Evolutionary conservation across 2,329 filamentous ascomycete species (phyloP), one percentile per base, ranked within the genome.

Genomic region (Penicillium fuscoglaucum): DNA sequence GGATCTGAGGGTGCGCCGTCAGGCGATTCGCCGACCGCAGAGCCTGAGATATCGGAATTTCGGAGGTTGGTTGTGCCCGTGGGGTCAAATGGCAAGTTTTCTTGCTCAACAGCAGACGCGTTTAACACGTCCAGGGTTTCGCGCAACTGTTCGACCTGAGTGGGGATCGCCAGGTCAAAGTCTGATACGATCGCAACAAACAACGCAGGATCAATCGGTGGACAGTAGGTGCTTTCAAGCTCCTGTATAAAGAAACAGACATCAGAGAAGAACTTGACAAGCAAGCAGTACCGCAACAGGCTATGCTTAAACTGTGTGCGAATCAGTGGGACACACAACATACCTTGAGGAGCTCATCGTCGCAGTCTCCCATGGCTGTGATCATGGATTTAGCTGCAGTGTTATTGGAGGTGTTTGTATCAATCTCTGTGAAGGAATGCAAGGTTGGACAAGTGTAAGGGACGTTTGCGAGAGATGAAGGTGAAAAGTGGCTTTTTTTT

Each of bases 181-280:
- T 98, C 93, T 52, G 80, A 84, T 6, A 86, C 80, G 50, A 97
- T 90, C 4, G 91, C 88, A 54, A 88, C 83, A 58, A 97, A 84
- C 13, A 93, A 82, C 0, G 90, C 84, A 63, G 91, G 85, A 65
- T 97, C 93, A 41, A 97, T 75, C 19, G 88, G 83, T 26, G 89
- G 84, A 70, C 87, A 87, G 69, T 91, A 93, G 63, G 88, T 85
- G 61, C 86, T 82, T 87, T 93, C 71, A 26, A 79, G 66, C 44
- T 74, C 73, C 76, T 78, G 40, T 17, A 13, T 24, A 13, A 4
- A 9, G 4, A n/a, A 29, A 28, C 17, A 21, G 6, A 6, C 4
- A 17, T 57, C 4, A 54, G 50, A 24, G 9, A 17, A 21, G 2
- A 29, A 6, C 31, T 12, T 17, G 9, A 15, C 8, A 45, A n/a